A percentile compares a stretch with the other conserved stretches of the same genome.
Evolutionary conservation across 2,329 filamentous ascomycete genomes (phyloP).

Genomic region (Ophiocordyceps unilateralis): DNA sequence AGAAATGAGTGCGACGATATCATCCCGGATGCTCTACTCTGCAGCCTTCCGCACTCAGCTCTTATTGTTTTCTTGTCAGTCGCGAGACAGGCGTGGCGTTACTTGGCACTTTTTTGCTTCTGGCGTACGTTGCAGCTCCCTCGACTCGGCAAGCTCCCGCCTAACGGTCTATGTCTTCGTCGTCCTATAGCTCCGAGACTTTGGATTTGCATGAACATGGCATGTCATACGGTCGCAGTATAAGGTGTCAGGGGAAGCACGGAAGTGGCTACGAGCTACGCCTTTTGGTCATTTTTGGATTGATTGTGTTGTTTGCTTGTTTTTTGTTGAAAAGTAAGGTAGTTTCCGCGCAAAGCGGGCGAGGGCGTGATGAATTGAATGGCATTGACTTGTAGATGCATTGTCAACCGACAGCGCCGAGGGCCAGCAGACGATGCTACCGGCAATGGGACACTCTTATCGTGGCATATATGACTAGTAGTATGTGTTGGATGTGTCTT

Average conservation of each 20-base stretch:
- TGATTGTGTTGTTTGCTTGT: too few species aligned
- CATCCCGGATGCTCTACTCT: background rate
- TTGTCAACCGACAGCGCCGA: too few species aligned
- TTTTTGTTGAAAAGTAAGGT: too few species aligned
- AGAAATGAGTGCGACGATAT: slow-evolving; percentile 3
- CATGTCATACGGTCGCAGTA: slow-evolving; percentile 10
- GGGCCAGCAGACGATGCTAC: too few species aligned
- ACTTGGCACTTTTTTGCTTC: background rate
- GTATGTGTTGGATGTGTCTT: too few species aligned
- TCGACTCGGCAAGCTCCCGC: background rate
- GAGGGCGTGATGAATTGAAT: too few species aligned
- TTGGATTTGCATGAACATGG: slow-evolving; percentile 3
- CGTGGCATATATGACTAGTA: too few species aligned
- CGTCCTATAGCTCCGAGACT: background rate
- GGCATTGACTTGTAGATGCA: too few species aligned
- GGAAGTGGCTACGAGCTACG: slow-evolving; percentile 4
- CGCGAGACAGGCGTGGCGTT: background rate
- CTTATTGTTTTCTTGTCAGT: too few species aligned
- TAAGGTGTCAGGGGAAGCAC: slow-evolving; percentile 3
- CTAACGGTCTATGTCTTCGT: background rate
- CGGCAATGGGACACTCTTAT: too few species aligned
- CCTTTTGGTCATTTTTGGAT: too few species aligned
- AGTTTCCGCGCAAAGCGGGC: too few species aligned
- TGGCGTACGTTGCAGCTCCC: background rate
- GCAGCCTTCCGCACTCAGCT: background rate